These are phyloP conservation scores for Xylaria castorea DNA, from an alignment of 495 filamentous ascomycete species.

Conservation along the genomic window DNA sequence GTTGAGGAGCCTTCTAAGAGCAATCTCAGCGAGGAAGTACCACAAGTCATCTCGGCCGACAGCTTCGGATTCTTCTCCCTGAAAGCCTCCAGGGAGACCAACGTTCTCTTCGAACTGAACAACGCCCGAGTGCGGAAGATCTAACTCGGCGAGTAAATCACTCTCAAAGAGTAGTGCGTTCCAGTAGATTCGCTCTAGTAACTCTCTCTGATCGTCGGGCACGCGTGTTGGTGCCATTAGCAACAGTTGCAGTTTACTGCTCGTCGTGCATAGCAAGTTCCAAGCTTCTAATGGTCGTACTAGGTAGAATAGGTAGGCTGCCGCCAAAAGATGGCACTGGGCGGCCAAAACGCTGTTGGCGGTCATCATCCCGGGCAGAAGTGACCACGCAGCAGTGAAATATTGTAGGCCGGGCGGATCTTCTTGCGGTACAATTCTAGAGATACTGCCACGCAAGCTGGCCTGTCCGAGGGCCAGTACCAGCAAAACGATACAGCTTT, in stretches of 20 bases:
- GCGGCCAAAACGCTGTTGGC: slow-evolving; percentile 75
- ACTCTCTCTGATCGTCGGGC: slow-evolving; percentile 69
- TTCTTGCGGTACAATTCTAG: slow-evolving; percentile 68
- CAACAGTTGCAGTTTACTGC: slow-evolving; percentile 79
- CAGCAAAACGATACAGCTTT: slow-evolving; percentile 82
- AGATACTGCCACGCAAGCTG: slow-evolving; percentile 73
- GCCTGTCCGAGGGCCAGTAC: slow-evolving; percentile 80
- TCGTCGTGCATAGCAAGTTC: slow-evolving; percentile 78
- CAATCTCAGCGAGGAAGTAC: slow-evolving; percentile 86
- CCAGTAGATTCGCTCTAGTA: slow-evolving; percentile 82
- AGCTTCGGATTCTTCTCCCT: slow-evolving; percentile 67
- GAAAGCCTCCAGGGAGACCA: slow-evolving; percentile 77
- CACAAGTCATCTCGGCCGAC: slow-evolving; percentile 77
- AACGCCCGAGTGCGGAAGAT: slow-evolving; percentile 82
- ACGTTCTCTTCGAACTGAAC: slow-evolving; percentile 82
- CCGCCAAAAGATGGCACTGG: slow-evolving; percentile 79
- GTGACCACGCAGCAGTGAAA: slow-evolving; percentile 78
- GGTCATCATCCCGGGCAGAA: slow-evolving; percentile 79
- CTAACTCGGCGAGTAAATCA: slow-evolving; percentile 79
- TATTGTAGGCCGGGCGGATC: slow-evolving; percentile 80
- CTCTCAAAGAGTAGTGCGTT: slow-evolving; percentile 83
- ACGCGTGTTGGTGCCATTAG: slow-evolving; percentile 73
- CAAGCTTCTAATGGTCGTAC: slow-evolving; percentile 83
- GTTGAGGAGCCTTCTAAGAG: slow-evolving; percentile 76
- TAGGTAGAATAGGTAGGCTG: slow-evolving; percentile 82